Evolutionary conservation across 768 basidiomycete species (phyloP).

Genomic region (Termitomyces sp.): DNA sequence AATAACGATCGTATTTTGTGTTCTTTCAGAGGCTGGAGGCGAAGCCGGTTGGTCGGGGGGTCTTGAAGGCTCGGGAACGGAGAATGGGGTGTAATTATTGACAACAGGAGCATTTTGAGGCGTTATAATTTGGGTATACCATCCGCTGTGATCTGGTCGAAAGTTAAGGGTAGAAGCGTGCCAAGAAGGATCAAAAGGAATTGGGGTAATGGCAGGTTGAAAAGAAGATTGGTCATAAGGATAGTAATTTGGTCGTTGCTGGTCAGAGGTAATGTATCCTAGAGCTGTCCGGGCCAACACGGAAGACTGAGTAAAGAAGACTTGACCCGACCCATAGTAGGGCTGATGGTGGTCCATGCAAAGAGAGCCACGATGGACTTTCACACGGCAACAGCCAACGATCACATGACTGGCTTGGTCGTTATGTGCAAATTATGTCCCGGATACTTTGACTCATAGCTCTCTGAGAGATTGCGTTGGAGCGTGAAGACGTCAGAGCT

Average conservation of each 20-base stretch:
- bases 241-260: background rate
- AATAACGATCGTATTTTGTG: constrained; percentile 10
- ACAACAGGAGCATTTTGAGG: background rate
- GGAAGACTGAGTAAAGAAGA: background rate
- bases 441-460: background rate
- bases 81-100: background rate
- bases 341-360: constrained; percentile 13
- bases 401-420: background rate
- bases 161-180: background rate
- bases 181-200: background rate
- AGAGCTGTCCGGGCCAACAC: background rate
- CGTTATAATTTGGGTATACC: constrained; percentile 6
- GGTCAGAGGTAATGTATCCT: background rate
- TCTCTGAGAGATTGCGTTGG: too few species aligned
- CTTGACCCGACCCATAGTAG: constrained; percentile 1
- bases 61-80: background rate
- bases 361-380: background rate
- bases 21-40: background rate
- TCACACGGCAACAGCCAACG: background rate
- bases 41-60: background rate
- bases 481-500: too few species aligned
- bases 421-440: too few species aligned
- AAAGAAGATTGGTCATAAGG: background rate
- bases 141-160: constrained; percentile 11
- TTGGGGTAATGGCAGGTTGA: background rate